A percentile compares a stretch with the other conserved stretches of the same genome.
phyloP scores from a whole-genome alignment of 306 rosid species.

The Vachellia collinsii region DNA sequence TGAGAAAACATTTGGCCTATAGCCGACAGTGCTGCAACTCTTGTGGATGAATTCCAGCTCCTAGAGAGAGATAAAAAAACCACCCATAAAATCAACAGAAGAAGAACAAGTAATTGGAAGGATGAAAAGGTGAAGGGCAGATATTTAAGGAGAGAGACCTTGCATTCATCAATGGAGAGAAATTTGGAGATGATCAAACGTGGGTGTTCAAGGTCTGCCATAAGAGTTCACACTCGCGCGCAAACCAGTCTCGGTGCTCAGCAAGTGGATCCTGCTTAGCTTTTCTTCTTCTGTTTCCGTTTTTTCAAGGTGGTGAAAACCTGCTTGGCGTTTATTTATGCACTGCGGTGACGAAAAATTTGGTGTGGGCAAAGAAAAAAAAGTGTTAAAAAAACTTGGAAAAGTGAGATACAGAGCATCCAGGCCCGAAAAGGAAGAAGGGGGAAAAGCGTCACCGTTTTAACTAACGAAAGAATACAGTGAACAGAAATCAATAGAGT shows the following conservation, averaged over 20 bases:
- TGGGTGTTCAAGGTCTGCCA: constrained; percentile 41
- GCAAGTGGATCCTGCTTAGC: neutral
- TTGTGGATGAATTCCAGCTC: constrained; percentile 91
- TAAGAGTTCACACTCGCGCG: neutral
- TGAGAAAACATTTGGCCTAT: constrained; percentile 84
- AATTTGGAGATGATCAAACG: constrained; percentile 60
- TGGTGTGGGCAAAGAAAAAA: neutral
- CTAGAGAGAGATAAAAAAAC: constrained; percentile 19
- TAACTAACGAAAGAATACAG: too few species aligned
- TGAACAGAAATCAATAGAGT: too few species aligned
- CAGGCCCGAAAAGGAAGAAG: neutral
- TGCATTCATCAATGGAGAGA: constrained; percentile 55
- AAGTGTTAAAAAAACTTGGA: too few species aligned
- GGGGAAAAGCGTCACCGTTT: too few species aligned
- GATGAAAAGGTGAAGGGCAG: constrained; percentile 3
- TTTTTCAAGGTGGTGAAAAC: neutral
- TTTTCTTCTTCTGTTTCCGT: too few species aligned
- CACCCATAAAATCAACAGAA: constrained; percentile 1
- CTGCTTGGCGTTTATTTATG: neutral
- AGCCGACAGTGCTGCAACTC: constrained; percentile 85
- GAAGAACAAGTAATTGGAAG: neutral
- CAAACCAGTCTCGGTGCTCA: neutral
- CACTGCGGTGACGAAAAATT: neutral
- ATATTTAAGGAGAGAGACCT: constrained; percentile 30
- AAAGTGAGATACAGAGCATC: neutral